A percentile compares a stretch with the other conserved stretches of the same genome.
Conservation (phyloP, 148 eudicot genomes). For the Chenopodium album region DNA sequence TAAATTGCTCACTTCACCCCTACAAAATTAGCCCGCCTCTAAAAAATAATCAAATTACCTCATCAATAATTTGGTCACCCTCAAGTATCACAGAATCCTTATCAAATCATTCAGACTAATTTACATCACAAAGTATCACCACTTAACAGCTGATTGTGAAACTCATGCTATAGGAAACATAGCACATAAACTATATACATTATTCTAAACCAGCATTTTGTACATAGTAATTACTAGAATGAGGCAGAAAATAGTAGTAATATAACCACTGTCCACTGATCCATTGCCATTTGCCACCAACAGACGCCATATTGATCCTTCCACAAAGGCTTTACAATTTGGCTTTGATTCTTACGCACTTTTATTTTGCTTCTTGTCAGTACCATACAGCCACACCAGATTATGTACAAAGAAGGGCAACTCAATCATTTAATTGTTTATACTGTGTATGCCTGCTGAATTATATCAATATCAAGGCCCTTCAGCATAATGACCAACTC, state of each 20-base stretch:
- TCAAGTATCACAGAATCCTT: no score
- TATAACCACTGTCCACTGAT: no score
- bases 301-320: not conserved
- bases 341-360: not conserved
- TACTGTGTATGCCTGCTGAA: slow-evolving; percentile 37
- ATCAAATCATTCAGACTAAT: no score
- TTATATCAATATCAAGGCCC: slow-evolving; percentile 37
- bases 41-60: no score
- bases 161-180: not conserved
- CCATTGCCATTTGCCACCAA: no score
- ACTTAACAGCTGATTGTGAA: not conserved
- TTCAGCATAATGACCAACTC: slow-evolving; percentile 41
- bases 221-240: not conserved
- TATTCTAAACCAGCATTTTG: not conserved
- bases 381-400: not conserved
- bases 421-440: not conserved
- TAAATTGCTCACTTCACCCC: no score
- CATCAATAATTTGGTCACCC: no score
- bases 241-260: not conserved
- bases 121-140: no score
- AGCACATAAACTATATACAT: not conserved
- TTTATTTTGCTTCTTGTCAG: not conserved
- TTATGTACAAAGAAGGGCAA: not conserved
- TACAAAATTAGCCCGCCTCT: no score
- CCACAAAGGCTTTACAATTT: not conserved